Percentiles rank a stretch among this genome's conserved stretches.
phyloP scores from a whole-genome alignment of 306 rosid genomes.

The Cucumis hystrix region DNA sequence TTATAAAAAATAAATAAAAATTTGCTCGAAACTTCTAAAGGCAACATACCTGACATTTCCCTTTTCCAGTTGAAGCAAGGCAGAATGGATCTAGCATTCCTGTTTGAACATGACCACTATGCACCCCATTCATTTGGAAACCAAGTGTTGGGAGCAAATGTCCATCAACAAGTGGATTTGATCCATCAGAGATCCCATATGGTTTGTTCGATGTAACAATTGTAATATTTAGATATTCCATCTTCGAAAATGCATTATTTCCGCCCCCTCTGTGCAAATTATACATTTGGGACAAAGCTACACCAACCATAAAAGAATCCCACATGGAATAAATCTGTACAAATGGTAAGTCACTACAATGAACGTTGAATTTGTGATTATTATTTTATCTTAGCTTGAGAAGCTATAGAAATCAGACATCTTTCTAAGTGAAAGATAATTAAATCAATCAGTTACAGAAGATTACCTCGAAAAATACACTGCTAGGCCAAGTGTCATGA shows the following conservation, averaged over 20 bases:
- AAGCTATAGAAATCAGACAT: background rate
- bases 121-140: slow-evolving; percentile 53
- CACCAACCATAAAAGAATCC: slow-evolving; percentile 77
- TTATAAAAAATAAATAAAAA: background rate
- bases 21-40: background rate
- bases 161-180: slow-evolving; percentile 65
- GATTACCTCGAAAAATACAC: slow-evolving; percentile 50
- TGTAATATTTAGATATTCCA: slow-evolving; percentile 75
- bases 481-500: slow-evolving; percentile 68
- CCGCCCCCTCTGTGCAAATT: slow-evolving; percentile 27
- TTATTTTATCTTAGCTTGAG: slow-evolving; percentile 2
- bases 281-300: slow-evolving; percentile 66
- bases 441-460: background rate
- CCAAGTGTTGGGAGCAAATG: slow-evolving; percentile 46
- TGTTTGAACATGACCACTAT: slow-evolving; percentile 81
- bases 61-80: slow-evolving; percentile 46
- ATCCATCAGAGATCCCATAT: slow-evolving; percentile 65
- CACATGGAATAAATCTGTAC: slow-evolving; percentile 84
- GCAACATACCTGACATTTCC: slow-evolving; percentile 55
- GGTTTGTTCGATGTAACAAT: slow-evolving; percentile 79
- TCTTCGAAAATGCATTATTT: slow-evolving; percentile 69
- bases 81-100: slow-evolving; percentile 85
- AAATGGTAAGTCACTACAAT: slow-evolving; percentile 1
- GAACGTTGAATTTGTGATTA: background rate
- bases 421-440: background rate